Evolutionary conservation across 1,284 basidiomycete genomes (phyloP), one percentile per base, ranked within the genome.

Genomic region (Tremellales sp.): DNA sequence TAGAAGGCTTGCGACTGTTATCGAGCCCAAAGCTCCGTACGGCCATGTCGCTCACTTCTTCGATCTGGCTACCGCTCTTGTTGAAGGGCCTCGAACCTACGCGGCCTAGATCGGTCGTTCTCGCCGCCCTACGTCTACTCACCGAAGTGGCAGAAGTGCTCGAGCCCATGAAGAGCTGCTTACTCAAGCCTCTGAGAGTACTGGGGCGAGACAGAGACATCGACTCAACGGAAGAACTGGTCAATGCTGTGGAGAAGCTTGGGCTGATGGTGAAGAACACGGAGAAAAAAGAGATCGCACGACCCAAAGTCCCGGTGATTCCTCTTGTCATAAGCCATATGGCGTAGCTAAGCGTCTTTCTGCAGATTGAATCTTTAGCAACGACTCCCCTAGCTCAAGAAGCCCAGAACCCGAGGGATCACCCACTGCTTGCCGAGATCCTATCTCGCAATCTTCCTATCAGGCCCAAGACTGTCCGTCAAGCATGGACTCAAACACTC

Each of bases 21-120:
- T 45, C 54, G 5, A 43, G 52, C n/a, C 55, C 57, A 13, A 63
- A 65, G 41, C 50, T 66, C 4, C 55, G 51, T 14, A 43, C 45
- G 2, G 48, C 60, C 10, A 56, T 65, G 43, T 37, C 44, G 4
- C 42, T 55, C 12, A 65, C 62, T 9, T 53, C 53, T 4, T 65
- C 63, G 13, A 66, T 66, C 27, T 66, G 64, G 64, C 50, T 66
- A 10, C 57, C 64, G 5, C 57, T 66, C 4, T 40, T 66, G 4
- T 53, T 66, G 3, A 56, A 53, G 27, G 59, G 56, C 9, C 51
- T 66, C 25, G 59, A 61, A 14, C 14, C 48, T 1, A 24, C 48
- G 3, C 51, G 50, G 29, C 46, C 60, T 2, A 38, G 39, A 3
- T 31, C 45, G 10, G 57, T 66, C 14, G 61, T 56, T n/a, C 24